These are phyloP conservation scores for Vanilla planifolia DNA, from an alignment of 106 monocot species.

Conservation along the genomic window DNA sequence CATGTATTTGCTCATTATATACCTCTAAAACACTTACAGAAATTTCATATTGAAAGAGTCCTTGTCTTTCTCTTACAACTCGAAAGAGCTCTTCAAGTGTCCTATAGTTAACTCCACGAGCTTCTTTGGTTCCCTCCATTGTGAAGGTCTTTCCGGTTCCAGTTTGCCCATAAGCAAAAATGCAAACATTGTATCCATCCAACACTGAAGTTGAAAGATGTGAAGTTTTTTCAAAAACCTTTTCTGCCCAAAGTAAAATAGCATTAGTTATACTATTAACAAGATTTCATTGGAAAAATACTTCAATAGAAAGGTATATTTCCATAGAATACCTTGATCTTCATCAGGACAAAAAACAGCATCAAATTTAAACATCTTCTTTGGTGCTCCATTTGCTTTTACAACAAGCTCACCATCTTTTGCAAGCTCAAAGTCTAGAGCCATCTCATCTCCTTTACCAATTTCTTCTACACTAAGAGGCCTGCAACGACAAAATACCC, in stretches of 20 bases:
- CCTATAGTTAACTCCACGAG: conserved; percentile 84
- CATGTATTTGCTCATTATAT: conserved; percentile 91
- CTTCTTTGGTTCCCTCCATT: conserved; percentile 81
- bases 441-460: conserved; percentile 41
- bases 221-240: conserved; percentile 65
- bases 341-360: conserved; percentile 71
- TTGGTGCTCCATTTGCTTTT: conserved; percentile 52
- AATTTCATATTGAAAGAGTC: conserved; percentile 51
- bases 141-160: conserved; percentile 96
- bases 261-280: neutral
- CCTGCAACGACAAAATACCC: conserved; percentile 84
- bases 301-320: neutral
- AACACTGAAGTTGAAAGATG: conserved; percentile 77
- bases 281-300: too few relatives aligned
- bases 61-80: conserved; percentile 65
- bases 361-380: conserved; percentile 83
- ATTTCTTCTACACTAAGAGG: conserved; percentile 72
- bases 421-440: conserved; percentile 75
- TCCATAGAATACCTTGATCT: conserved; percentile 57
- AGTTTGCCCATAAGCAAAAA: conserved; percentile 95
- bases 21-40: conserved; percentile 82
- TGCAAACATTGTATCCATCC: conserved; percentile 95
- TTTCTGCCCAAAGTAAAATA: conserved; percentile 47
- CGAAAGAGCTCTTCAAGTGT: conserved; percentile 83
- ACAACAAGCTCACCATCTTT: conserved; percentile 79